Conservation (phyloP, 2,329 filamentous ascomycete species). For the Aspergillus bombycis region DNA sequence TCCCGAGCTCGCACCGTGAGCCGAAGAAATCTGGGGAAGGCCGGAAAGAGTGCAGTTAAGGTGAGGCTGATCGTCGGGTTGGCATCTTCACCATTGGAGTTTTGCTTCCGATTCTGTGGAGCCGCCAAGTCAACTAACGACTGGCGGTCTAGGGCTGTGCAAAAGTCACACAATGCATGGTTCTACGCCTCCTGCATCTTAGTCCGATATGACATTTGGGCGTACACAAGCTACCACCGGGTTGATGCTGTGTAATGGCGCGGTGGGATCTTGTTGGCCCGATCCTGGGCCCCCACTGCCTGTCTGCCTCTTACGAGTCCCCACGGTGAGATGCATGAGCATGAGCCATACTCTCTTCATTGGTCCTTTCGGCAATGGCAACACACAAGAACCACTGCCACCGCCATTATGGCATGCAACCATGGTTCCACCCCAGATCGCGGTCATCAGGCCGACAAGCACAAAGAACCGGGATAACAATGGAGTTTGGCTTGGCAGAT, state of each 20-base stretch:
- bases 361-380: neutral
- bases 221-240: no score
- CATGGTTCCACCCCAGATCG: neutral
- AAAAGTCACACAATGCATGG: neutral
- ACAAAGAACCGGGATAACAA: neutral
- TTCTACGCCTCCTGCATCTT: no score
- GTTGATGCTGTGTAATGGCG: neutral
- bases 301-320: neutral
- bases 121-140: constrained; percentile 2
- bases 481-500: neutral
- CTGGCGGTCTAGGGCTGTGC: constrained; percentile 6
- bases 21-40: neutral
- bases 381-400: neutral
- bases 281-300: neutral
- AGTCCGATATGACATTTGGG: no score
- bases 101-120: neutral
- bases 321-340: neutral
- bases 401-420: neutral
- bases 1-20: neutral
- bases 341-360: neutral
- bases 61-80: constrained; percentile 4
- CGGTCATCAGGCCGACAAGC: neutral
- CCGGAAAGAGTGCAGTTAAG: neutral
- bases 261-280: neutral
- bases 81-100: neutral